phyloP scores from a whole-genome alignment of 2,329 filamentous ascomycete species.

The Zymoseptoria ardabiliae region DNA sequence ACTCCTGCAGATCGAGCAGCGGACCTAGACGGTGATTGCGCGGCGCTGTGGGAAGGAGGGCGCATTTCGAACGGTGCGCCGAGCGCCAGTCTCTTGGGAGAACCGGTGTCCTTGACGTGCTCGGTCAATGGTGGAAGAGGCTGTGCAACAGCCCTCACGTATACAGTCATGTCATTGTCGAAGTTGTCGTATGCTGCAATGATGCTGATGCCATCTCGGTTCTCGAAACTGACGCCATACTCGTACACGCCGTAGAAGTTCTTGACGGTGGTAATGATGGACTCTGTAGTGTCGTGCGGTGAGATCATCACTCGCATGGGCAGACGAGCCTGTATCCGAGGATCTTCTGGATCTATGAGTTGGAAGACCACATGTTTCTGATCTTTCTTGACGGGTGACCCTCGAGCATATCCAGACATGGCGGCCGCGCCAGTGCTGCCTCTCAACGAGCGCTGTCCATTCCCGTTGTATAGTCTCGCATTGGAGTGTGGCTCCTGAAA shows the following conservation, averaged over 20 bases:
- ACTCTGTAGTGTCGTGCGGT: conserved; percentile 92
- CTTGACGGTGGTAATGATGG: conserved; percentile 95
- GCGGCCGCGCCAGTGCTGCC: conserved; percentile 14
- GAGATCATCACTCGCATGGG: conserved; percentile 88
- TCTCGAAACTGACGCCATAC: conserved; percentile 87
- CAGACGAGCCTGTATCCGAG: conserved; percentile 52
- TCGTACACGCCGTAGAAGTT: conserved; percentile 98
- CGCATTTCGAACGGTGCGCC: conserved; percentile 59
- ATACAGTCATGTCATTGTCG: conserved; percentile 82
- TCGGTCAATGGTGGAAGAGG: conserved; percentile 16
- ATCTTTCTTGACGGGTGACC: conserved; percentile 32
- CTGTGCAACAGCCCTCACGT: conserved; percentile 55
- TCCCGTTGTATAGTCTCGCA: conserved; percentile 5
- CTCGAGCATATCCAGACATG: conserved; percentile 19
- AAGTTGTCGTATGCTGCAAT: conserved; percentile 98
- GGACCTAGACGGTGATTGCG: conserved; percentile 58
- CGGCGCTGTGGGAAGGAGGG: conserved; percentile 52
- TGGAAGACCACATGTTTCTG: conserved; percentile 73
- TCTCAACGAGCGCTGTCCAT: conserved; percentile 17
- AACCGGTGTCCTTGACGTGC: conserved; percentile 26
- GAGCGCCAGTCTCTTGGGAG: conserved; percentile 50
- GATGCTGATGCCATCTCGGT: conserved; percentile 77
- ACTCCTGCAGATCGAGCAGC: conserved; percentile 63
- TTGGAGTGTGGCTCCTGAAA: conserved; percentile 13
- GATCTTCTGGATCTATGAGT: conserved; percentile 46